Evolutionary conservation across 306 rosid genomes (phyloP), one percentile per base, ranked within the genome.

Genomic region (Quercus suber): DNA sequence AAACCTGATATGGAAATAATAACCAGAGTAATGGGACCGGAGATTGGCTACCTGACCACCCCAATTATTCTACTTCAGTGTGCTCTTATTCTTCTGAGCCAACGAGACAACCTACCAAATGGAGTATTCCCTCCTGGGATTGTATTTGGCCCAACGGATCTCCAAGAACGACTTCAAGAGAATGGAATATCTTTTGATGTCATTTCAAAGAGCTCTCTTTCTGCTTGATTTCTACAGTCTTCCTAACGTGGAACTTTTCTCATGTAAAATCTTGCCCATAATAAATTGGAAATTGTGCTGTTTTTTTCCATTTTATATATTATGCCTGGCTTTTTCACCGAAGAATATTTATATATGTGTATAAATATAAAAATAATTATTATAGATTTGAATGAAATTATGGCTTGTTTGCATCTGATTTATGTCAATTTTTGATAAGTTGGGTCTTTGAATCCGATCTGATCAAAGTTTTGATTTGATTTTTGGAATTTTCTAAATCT

Each of bases 31-130:
- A 88, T 83, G 84, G 97, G 95, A 61, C 98, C 97, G 15, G 97
- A 94, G 89, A 85, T 89, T 61, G 98, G 98, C 45, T 91, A 94
- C 82, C 60, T 94, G 64, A 89, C 97, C 17, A 94, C 98, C 1
- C 95, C 97, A 2, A 92, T 92, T 78, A 84, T 90, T 73, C 84
- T 94, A 49, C 58, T 94, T 79, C 97, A 94, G 78, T 92, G 97
- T 80, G 97, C 97, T 63, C 93, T 89, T 4, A 65, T 91, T 72
- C 82, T 88, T 90, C 92, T 85, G 53, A 77, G 79, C 77, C 93
- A 92, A 81, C 85, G 95, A 4, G 80, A 83, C 0, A 73, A 58
- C 73, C 89, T 94, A n/a, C 98, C 95, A 28, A 87, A 84, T 73
- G 98, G 98, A 79, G 87, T 79, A 70, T 80, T 80, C 63, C 79